Percentiles rank a stretch among this genome's conserved stretches.
Evolutionary conservation across 2,329 filamentous ascomycete genomes (phyloP).

Genomic region (Aspergillus latus): DNA sequence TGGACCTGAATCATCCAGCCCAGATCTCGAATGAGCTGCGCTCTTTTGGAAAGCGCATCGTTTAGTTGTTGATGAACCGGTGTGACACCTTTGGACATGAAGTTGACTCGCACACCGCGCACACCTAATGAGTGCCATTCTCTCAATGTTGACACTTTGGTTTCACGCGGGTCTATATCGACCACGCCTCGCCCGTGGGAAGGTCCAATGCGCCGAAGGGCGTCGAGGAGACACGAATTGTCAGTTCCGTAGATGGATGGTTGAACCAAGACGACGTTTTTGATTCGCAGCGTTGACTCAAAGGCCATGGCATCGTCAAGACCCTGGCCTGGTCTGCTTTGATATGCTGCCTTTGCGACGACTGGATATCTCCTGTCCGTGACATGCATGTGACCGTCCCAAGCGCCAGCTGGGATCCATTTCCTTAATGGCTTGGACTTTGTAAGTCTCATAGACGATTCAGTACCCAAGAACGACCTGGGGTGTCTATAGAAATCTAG

Average conservation of each 20-base stretch:
- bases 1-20: slow-evolving; percentile 62
- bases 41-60: slow-evolving; percentile 48
- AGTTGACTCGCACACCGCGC: slow-evolving; percentile 61
- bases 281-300: slow-evolving; percentile 52
- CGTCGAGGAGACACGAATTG: slow-evolving; percentile 60
- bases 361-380: slow-evolving; percentile 57
- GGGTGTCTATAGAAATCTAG: slow-evolving; percentile 2
- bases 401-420: slow-evolving; percentile 43
- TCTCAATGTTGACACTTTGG: slow-evolving; percentile 41
- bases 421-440: slow-evolving; percentile 16
- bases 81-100: slow-evolving; percentile 53
- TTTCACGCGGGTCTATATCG: slow-evolving; percentile 52
- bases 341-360: slow-evolving; percentile 51
- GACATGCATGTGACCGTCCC: slow-evolving; percentile 66
- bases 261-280: slow-evolving; percentile 60
- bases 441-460: background rate
- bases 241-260: slow-evolving; percentile 63
- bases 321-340: slow-evolving; percentile 49
- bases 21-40: slow-evolving; percentile 50
- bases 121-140: slow-evolving; percentile 60
- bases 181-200: slow-evolving; percentile 56
- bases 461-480: background rate
- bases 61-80: slow-evolving; percentile 45
- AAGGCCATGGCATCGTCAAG: slow-evolving; percentile 54
- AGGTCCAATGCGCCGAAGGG: slow-evolving; percentile 52